Conservation (phyloP, 805 yeast genomes). For the Candida pseudofarinosa region DNA sequence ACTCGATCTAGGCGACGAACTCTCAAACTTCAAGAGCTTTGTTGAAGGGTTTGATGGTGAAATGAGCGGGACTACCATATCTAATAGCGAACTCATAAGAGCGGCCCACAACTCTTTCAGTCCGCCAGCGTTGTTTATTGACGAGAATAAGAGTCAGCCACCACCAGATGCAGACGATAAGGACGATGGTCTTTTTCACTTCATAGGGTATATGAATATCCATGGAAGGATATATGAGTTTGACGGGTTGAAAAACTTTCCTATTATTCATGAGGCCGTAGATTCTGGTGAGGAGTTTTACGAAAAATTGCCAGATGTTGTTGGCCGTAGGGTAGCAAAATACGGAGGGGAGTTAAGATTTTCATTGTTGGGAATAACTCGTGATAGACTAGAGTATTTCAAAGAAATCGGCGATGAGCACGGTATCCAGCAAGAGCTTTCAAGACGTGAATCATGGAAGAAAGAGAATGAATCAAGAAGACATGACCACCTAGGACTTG, state of each 20-base stretch:
- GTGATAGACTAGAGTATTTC: conserved; percentile 42
- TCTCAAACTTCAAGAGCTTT: conserved; percentile 46
- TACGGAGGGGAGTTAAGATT: conserved; percentile 53
- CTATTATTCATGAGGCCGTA: conserved; percentile 48
- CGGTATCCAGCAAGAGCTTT: conserved; percentile 35
- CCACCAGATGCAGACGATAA: conserved; percentile 26
- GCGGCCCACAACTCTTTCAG: conserved; percentile 59
- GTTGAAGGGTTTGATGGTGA: conserved; percentile 51
- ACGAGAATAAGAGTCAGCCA: conserved; percentile 30
- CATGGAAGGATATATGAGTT: conserved; percentile 52
- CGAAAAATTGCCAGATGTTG: conserved; percentile 39
- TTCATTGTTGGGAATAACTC: conserved; percentile 50
- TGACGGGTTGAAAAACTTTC: conserved; percentile 56
- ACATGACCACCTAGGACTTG: conserved; percentile 50
- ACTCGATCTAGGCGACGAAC: conserved; percentile 46
- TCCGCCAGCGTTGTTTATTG: conserved; percentile 48
- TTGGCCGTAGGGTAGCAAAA: conserved; percentile 44
- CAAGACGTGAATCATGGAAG: conserved; percentile 49
- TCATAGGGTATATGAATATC: conserved; percentile 48
- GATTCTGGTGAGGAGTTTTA: conserved; percentile 37
- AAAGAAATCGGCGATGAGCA: conserved; percentile 37
- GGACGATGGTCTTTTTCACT: conserved; percentile 56
- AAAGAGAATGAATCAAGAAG: conserved; percentile 53
- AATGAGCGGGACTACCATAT: conserved; percentile 57
- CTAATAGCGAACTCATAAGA: conserved; percentile 55